Evolutionary conservation across 148 eudicot species (phyloP), one percentile per base, ranked within the genome.

Genomic region (Diospyros lotus): DNA sequence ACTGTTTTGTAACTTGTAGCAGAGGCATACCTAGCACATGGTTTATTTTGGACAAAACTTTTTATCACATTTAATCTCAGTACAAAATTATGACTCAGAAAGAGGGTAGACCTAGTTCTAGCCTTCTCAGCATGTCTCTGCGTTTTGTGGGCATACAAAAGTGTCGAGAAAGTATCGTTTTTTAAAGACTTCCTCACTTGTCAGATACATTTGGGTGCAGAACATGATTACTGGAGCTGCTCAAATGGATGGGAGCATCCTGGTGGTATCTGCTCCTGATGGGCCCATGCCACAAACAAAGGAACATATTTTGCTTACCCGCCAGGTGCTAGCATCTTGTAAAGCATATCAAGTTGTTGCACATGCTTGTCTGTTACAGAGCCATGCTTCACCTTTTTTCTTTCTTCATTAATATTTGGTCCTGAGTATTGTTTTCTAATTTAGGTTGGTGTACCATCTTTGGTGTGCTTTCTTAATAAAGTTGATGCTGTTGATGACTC

Each of bases 171-270:
- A 51, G 12, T 53, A 66, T 11, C 46, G 12, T 54, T 2, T 70
- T 53, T 54, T 40, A 13, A 17, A 46, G 58, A 48, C 39, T 54
- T 15, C 38, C 14, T 71, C 64, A 71, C 28, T 56, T 71, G 17
- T 38, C 6, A 17, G 38, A 55, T 56, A 46, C 64, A 59, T 58
- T 45, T 65, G 82, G n/a, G 64, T 72, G 40, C 76, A 77, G 97
- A 92, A 92, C 79, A 92, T 94, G 98, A 92, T 94, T 69, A 92
- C 96, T 76, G 97, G 97, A 80, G 98, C 97, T 75, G 96, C 98
- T 64, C 97, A 94, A 83, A 90, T 94, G 93, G 98, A 90, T 80
- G 97, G 96, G 38, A 96, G 92, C 75, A 92, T 92, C 76, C 87
- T 92, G 58, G 97, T 90, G 76, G 97, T 92, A 64, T 94, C 98